Conservation (phyloP, 1,284 basidiomycete species). For the Boletellus deceptivus region DNA sequence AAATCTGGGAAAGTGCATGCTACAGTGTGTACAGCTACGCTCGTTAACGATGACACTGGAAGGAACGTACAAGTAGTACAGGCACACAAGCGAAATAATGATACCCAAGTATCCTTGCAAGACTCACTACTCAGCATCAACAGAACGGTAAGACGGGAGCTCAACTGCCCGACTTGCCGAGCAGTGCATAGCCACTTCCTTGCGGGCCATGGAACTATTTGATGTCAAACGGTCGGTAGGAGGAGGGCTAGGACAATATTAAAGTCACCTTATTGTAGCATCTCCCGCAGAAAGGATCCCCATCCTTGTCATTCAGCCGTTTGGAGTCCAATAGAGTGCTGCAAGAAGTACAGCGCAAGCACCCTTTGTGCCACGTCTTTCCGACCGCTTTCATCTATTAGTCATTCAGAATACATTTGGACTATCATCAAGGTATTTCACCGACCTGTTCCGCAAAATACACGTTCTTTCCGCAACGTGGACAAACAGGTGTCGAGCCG, state of each 20-base stretch:
- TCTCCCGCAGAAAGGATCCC: slow-evolving; percentile 61
- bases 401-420: slow-evolving; percentile 10
- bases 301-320: slow-evolving; percentile 70
- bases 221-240: slow-evolving; percentile 6
- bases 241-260: background rate
- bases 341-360: slow-evolving; percentile 70
- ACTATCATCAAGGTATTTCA: background rate
- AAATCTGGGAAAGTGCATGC: slow-evolving; percentile 7
- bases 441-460: slow-evolving; percentile 63
- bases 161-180: slow-evolving; percentile 58
- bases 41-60: slow-evolving; percentile 13
- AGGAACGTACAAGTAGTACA: slow-evolving; percentile 25
- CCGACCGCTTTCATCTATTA: slow-evolving; percentile 68
- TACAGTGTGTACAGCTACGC: slow-evolving; percentile 13
- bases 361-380: slow-evolving; percentile 74
- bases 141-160: background rate
- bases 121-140: slow-evolving; percentile 8
- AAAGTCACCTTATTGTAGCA: slow-evolving; percentile 68
- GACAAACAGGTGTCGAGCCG: slow-evolving; percentile 48
- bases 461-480: slow-evolving; percentile 57
- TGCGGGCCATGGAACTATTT: slow-evolving; percentile 72
- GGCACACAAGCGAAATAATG: slow-evolving; percentile 20
- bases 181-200: slow-evolving; percentile 69
- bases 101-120: slow-evolving; percentile 18
- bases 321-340: slow-evolving; percentile 63